phyloP scores from a whole-genome alignment of 257 asterid species.

The Nicotiana knightiana region DNA sequence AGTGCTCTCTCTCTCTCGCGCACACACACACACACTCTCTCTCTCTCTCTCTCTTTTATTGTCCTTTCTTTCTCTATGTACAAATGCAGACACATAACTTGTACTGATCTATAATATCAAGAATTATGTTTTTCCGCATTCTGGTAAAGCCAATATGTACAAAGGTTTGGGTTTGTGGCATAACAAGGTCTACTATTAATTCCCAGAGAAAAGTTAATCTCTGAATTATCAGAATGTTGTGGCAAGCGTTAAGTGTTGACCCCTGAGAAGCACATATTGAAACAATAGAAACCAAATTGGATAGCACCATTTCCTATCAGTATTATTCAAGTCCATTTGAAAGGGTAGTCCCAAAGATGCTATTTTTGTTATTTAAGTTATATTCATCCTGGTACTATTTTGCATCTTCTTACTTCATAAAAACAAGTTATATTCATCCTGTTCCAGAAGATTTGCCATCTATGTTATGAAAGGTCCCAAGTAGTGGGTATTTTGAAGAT shows the following conservation, averaged over 20 bases:
- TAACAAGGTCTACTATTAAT: neutral
- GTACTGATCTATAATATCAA: neutral
- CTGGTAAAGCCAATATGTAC: neutral
- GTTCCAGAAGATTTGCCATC: neutral
- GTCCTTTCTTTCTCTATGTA: neutral
- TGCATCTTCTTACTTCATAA: too few relatives aligned
- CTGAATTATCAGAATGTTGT: neutral
- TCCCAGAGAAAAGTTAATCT: neutral
- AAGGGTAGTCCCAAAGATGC: neutral
- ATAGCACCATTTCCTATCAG: neutral
- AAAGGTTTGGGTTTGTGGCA: neutral
- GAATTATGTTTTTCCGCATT: neutral
- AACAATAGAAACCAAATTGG: neutral
- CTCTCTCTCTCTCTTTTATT: neutral
- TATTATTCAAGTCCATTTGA: too few relatives aligned
- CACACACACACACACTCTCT: too few relatives aligned
- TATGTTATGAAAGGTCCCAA: neutral
- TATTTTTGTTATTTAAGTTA: neutral
- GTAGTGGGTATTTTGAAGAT: neutral
- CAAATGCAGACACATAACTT: neutral
- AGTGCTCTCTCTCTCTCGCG: conserved; percentile 13
- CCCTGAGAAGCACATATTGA: neutral
- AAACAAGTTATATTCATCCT: neutral
- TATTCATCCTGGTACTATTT: too few relatives aligned
- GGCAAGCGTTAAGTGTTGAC: neutral